These are phyloP conservation scores for Neonectria sp. DNA, from an alignment of 2,329 filamentous ascomycete species.

Conservation along the genomic window DNA sequence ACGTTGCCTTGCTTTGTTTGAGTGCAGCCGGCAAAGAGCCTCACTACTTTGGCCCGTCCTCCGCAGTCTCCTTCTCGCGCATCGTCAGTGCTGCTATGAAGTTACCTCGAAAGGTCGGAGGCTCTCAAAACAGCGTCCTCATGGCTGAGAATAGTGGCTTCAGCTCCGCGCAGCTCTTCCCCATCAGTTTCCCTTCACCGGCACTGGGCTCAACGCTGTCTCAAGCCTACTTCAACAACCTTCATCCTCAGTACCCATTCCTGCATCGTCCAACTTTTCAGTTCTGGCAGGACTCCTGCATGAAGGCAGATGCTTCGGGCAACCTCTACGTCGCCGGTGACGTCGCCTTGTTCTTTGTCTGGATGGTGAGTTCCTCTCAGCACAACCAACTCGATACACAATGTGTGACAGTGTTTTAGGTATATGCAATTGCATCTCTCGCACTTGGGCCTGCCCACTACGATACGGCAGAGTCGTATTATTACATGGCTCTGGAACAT, in stretches of 20 bases:
- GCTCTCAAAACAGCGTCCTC: slow-evolving; percentile 27
- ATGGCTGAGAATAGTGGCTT: slow-evolving; percentile 20
- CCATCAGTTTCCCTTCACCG: slow-evolving; percentile 29
- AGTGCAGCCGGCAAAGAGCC: slow-evolving; percentile 36
- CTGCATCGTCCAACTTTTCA: slow-evolving; percentile 33
- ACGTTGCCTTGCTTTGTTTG: slow-evolving; percentile 33
- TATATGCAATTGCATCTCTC: slow-evolving; percentile 36
- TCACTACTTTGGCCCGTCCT: slow-evolving; percentile 38
- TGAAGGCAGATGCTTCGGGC: slow-evolving; percentile 31
- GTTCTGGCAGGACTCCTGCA: slow-evolving; percentile 37
- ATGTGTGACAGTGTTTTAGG: background rate
- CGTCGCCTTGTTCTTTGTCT: slow-evolving; percentile 36
- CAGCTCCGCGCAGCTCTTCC: slow-evolving; percentile 24
- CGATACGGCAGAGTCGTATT: slow-evolving; percentile 38
- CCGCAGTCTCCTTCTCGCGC: slow-evolving; percentile 36
- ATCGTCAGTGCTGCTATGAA: slow-evolving; percentile 37
- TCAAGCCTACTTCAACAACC: slow-evolving; percentile 34
- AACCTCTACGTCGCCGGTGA: slow-evolving; percentile 34
- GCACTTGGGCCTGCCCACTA: slow-evolving; percentile 34
- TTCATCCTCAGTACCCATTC: slow-evolving; percentile 37
- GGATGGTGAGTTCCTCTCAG: slow-evolving; percentile 28
- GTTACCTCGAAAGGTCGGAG: slow-evolving; percentile 31
- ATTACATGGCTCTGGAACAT: slow-evolving; percentile 36
- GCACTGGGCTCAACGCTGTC: slow-evolving; percentile 29
- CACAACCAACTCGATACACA: too few species aligned